Conservation (phyloP, 805 yeast genomes). For the Pichia manshurica region DNA sequence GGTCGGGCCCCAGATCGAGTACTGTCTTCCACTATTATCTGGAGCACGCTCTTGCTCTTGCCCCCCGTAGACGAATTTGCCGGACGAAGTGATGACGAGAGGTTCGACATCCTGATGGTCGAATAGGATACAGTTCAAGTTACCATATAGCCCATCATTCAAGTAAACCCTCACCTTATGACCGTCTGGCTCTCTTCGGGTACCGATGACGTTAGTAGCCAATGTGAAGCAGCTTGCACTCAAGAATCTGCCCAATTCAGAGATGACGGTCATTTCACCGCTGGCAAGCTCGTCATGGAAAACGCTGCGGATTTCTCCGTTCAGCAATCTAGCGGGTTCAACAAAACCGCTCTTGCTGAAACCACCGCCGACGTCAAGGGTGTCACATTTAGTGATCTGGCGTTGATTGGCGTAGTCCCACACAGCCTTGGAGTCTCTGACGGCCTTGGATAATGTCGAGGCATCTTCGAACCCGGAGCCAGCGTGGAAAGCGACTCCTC, state of each 20-base stretch:
- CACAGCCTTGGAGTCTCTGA: constrained; percentile 59
- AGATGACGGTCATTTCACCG: constrained; percentile 48
- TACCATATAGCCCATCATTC: constrained; percentile 95
- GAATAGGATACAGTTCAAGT: constrained; percentile 85
- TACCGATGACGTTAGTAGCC: constrained; percentile 82
- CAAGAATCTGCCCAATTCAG: constrained; percentile 92
- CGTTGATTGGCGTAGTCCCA: constrained; percentile 50
- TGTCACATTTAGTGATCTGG: constrained; percentile 42
- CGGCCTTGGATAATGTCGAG: constrained; percentile 60
- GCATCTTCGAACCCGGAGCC: constrained; percentile 89
- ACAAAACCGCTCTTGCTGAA: constrained; percentile 59
- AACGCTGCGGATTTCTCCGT: constrained; percentile 43
- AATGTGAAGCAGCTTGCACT: constrained; percentile 81
- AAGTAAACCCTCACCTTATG: constrained; percentile 69
- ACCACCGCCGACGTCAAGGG: constrained; percentile 90
- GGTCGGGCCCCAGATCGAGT: constrained; percentile 96
- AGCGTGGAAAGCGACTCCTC: constrained; percentile 91
- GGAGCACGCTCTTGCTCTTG: constrained; percentile 1
- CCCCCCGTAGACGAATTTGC: constrained; percentile 23
- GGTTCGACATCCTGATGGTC: constrained; percentile 85
- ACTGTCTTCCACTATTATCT: constrained; percentile 26
- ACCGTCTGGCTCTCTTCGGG: constrained; percentile 37
- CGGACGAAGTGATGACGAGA: constrained; percentile 52
- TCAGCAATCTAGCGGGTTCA: constrained; percentile 52
- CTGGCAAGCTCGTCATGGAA: constrained; percentile 45